These are phyloP conservation scores for Xylaria longipes DNA, from an alignment of 495 filamentous ascomycete species.

Conservation along the genomic window DNA sequence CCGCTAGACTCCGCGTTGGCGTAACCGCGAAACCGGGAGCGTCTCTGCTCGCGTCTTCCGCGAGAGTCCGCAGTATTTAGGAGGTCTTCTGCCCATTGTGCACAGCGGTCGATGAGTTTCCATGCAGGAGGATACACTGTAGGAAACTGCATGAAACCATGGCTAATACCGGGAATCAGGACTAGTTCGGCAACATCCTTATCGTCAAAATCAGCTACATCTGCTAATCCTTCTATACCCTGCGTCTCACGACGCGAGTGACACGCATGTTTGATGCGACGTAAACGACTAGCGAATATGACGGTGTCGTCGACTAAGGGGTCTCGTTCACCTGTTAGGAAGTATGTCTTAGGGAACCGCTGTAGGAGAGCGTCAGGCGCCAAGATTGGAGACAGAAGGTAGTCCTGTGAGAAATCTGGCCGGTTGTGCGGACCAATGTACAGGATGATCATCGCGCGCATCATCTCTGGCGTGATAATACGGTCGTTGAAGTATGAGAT, in stretches of 20 bases:
- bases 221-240: conserved; percentile 34
- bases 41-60: conserved; percentile 33
- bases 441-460: conserved; percentile 98
- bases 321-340: conserved; percentile 93
- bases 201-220: conserved; percentile 67
- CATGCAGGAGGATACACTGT: conserved; percentile 84
- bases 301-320: conserved; percentile 96
- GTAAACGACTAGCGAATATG: conserved; percentile 87
- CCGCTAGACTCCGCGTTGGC: conserved; percentile 68
- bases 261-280: conserved; percentile 77
- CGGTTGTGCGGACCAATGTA: conserved; percentile 94
- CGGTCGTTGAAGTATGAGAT: conserved; percentile 98
- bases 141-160: conserved; percentile 93
- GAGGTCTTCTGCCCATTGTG: conserved; percentile 76
- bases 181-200: conserved; percentile 79
- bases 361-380: conserved; percentile 84
- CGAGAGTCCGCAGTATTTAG: conserved; percentile 61
- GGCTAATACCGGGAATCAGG: conserved; percentile 84
- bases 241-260: conserved; percentile 38
- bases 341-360: conserved; percentile 87
- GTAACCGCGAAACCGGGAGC: conserved; percentile 43
- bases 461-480: conserved; percentile 95
- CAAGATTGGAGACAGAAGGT: conserved; percentile 84
- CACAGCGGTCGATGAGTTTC: conserved; percentile 77
- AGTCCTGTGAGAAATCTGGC: conserved; percentile 92